Base-by-base conservation (phyloP, 495 filamentous ascomycete species). In the Lepraria neglecta region DNA sequence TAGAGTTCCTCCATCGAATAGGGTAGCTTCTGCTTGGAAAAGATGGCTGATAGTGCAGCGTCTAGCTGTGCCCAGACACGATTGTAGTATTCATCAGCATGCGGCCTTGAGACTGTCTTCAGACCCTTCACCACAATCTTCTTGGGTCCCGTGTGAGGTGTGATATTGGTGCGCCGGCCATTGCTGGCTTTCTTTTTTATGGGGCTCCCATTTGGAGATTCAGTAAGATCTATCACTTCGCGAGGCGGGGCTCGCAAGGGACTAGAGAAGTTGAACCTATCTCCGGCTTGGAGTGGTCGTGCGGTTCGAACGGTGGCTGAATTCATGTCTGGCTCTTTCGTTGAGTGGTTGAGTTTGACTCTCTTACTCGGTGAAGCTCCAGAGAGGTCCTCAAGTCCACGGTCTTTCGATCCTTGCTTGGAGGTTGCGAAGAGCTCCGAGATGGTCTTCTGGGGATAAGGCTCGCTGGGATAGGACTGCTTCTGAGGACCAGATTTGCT, bases 81-180 rank as follows among this genome's bases (percentile, higher is more conserved):
- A 35, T 85, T 77, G 64, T 92, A 89, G 70, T 95, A 96, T 56
- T 81, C 77, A 63, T 83, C 79, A 40, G 85, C 80, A 64, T 85
- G 82, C 51, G 78, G 72, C 56, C 78, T 77, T 5, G 80, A 72
- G 2, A 80, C 72, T 4, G 78, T 79, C 35, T 87, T 83, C 63
- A 96, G 79, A 68, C 96, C 96, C 80, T 94, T 95, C 57, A 97
- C 85, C 2, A 87, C 80, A 12, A 98, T 80, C 73, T 85, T 92
- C 75, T 87, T 90, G n/a, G 88, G 61, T 1, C 59, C 64, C 6
- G 64, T 60, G 19, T 64, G 67, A 21, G 72, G 35, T 28, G 66
- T 47, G 14, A 68, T 67, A 58, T 68, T 65, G 15, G 68, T 67
- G 28, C 72, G 72, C 17, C 71, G 65, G 0, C 66, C 69, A 47